Evolutionary conservation across 2,329 filamentous ascomycete genomes (phyloP), one percentile per base, ranked within the genome.

Genomic region (Fusarium incarnatum): DNA sequence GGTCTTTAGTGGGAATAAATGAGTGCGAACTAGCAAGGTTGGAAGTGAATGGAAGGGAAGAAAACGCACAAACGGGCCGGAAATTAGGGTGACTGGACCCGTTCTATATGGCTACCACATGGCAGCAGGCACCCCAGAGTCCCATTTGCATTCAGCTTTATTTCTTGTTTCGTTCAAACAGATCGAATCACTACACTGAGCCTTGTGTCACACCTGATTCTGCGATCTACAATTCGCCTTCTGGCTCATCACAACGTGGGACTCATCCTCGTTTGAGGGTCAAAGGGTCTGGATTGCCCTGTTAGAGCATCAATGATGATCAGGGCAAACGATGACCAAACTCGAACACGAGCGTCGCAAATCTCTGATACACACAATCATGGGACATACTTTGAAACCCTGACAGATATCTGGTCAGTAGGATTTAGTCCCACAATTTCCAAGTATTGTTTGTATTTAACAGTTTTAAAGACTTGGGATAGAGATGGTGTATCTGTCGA

Each of bases 91-190:
- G 32, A 37, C 9, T 18, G 32, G 32, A 34, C 32, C 15, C 32
- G 4, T 34, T 34, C 16, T 37, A 9, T 3, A 34, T 2, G 32
- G 5, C 9, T 37, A 3, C 3, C 10, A 18, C 16, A 37, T 37
- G 5, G 5, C 1, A 37, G 6, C 16, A 18, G 1, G 27, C 27
- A 28, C 5, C 11, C 27, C 1, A 5, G 5, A 6, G 27, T 12
- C 11, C 27, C 27, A 28, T 28, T 28, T 28, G 27, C 27, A 28
- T 28, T 28, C 5, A 28, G 27, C 2, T 7, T 28, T 28, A 4
- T 28, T 34, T 34, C 15, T 34, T 32, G 30, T 32, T 32, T 32
- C 8, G 30, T 32, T 16, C 30, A 16, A 32, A 32, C 28, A 13
- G 28, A 32, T 27, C 25, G 25, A 27, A 27, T 27, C 25, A 27